phyloP scores from a whole-genome alignment of 2,329 filamentous ascomycete genomes.

The Colletotrichum viniferum region DNA sequence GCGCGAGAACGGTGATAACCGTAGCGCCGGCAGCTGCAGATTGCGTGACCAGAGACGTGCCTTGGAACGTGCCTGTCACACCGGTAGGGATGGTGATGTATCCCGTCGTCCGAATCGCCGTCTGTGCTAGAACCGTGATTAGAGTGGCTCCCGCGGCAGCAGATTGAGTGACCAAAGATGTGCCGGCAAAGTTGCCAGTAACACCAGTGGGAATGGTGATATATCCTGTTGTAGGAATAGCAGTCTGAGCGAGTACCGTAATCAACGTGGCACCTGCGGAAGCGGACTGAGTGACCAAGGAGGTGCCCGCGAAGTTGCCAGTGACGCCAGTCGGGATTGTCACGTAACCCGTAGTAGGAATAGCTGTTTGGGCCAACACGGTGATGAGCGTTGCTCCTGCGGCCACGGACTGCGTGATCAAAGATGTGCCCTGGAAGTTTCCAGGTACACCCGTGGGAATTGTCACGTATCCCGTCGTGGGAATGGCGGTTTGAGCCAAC shows the following conservation, averaged over 20 bases:
- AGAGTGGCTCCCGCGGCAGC: background rate
- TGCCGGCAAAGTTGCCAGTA: background rate
- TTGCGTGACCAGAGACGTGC: background rate
- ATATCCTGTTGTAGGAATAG: background rate
- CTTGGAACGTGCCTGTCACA: background rate
- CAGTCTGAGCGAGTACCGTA: background rate
- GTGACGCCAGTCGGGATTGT: background rate
- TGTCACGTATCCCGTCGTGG: background rate
- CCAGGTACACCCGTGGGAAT: background rate
- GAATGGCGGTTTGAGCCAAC: background rate
- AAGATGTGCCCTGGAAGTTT: background rate
- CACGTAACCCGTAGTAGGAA: background rate
- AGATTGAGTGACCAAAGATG: background rate
- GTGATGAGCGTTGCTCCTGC: background rate
- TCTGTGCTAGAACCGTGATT: background rate
- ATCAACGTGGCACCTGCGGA: background rate
- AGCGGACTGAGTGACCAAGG: background rate
- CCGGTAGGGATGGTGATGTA: background rate
- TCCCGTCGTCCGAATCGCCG: background rate
- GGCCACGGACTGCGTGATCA: background rate
- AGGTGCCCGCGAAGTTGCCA: background rate
- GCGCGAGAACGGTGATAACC: background rate
- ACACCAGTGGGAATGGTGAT: background rate
- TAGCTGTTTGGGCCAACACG: background rate
- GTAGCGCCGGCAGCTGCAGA: background rate